Base-by-base conservation (phyloP, 2,329 filamentous ascomycete genomes). In the Colletotrichum horii region DNA sequence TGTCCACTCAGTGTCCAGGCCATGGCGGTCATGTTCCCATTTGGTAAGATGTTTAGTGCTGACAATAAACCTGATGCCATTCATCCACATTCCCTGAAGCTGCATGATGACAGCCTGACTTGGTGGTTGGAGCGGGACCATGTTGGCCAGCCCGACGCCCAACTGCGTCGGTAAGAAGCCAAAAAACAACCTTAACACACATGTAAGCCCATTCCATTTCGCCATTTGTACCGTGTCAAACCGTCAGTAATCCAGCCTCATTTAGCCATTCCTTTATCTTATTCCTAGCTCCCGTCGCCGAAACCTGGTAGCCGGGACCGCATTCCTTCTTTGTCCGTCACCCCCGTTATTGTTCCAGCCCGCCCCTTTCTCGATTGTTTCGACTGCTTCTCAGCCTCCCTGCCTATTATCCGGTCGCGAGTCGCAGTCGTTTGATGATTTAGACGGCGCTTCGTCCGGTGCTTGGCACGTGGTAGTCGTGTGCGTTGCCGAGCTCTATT, bases 401-500 rank as follows among this genome's bases (percentile, higher is more conserved):
- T 52, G 2, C n/a, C 11, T 7, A 8, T 52, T 52, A n/a, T 52
- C 14, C n/a, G n/a, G 11, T 14, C 43, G 43, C n/a, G 11, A 52
- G 4, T 22, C 12, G 19, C 6, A 14, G 4, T 52, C 43, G 43
- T 22, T 22, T 22, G n/a, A 52, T 52, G 43, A 22, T 52, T 52
- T 52, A 52, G n/a, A 22, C 14, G 43, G 43, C 43, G n/a, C 43
- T 52, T 52, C 43, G n/a, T 22, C 14, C 43, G 43, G 43, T 52
- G n/a, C 43, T 52, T 52, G 43, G 43, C n/a, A 52, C 11, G n/a
- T 52, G 43, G n/a, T 52, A 52, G 14, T 34, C n/a, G n/a, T 62
- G 32, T 34, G 30, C 16, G 12, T 7, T 16, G 28, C 34, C 11
- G 22, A 28, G 5, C 32, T 24, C 82, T 83, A 89, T 28, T 88